Evolutionary conservation across 441 rosid genomes (phyloP), one percentile per base, ranked within the genome.

Genomic region (Gossypium davidsonii): DNA sequence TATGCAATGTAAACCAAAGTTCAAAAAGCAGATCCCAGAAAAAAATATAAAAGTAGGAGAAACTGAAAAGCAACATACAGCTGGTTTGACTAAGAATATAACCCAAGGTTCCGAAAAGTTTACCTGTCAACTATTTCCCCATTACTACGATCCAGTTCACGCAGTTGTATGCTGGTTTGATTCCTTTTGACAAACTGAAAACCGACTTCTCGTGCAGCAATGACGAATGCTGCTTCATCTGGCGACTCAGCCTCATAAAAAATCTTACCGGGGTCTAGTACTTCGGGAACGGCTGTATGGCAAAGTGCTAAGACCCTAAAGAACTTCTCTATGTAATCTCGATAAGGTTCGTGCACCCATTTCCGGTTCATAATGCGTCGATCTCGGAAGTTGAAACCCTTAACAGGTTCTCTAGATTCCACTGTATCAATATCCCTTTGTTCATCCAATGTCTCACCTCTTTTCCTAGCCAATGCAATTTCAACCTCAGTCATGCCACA

Each of bases 191-290:
- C 86, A 80, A 94, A 87, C 71, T 89, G 83, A 79, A 94, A 94
- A 42, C 98, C 99, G 75, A 92, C 76, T 85, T 91, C 98, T 76
- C 89, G 77, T 2, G 99, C 89, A 59, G 99, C 93, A 26, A 88
- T 83, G 39, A 92, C 91, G 63, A 95, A 92, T 56, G 99, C 98
- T 18, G 90, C 91, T 85, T 95, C 99, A 76, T 95, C 99, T 0
- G 99, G 94, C 23, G 99, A 95, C 80, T 95, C 99, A 3, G 96
- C 97, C 85, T 92, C 98, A 64, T 91, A 95, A 21, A 85, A 79
- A 31, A 85, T 81, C 58, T 87, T 86, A 55, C 86, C 87, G 0
- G 86, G 75, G 56, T 81, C 87, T 74, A 57, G 77, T 12, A 73
- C 80, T 52, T 83, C 94, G 12, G 99, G 97, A 56, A 92, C 86